Evolutionary conservation across 2,329 filamentous ascomycete genomes (phyloP), one percentile per base, ranked within the genome.

Genomic region (Malbranchea zuffiana): DNA sequence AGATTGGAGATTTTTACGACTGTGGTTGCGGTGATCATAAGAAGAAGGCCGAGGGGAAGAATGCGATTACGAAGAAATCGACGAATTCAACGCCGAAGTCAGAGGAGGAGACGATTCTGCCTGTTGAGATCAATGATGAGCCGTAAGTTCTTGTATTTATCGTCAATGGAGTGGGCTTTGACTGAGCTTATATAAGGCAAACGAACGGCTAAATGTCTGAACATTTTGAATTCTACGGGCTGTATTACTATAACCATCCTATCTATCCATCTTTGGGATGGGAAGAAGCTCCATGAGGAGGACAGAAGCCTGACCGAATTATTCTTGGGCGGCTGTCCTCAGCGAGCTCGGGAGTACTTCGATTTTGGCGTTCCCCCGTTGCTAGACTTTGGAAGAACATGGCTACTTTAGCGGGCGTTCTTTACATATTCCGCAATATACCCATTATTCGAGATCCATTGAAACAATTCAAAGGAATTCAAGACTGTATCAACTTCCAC

Each of bases 1-100:
- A 78, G 24, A 74, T 80, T 40, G 75, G 74, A 2, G 74, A 77
- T 40, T 77, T 76, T 45, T 80, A 80, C 51, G 74, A 80, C 50
- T 80, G 75, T 48, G 75, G 75, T 20, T 79, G 75, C 52, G 71
- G 66, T 16, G 71, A 74, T 18, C 71, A 75, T 36, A 16, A 35
- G 18, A 34, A 41, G 17, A 37, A 41, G 24, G 41, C 18, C 7
- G 33, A 33, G 21, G 17, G 13, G 28, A 29, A 19, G 23, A 20
- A 40, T 28, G 30, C 30, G 20, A 20, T 6, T 18, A n/a, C 17
- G 26, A 31, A 36, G 25, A 35, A 33, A 15, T 15, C 35, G 23
- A 32, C 35, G 11, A 42, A 41, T 21, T 24, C 37, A 24, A 40
- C 32, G 15, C 33, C 31, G 26, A 31, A 36, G 23, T 39, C 35